A percentile compares a stretch with the other conserved stretches of the same genome.
Conservation (phyloP, 805 yeast genomes). For the Kregervanrija pseudodelftensis region DNA sequence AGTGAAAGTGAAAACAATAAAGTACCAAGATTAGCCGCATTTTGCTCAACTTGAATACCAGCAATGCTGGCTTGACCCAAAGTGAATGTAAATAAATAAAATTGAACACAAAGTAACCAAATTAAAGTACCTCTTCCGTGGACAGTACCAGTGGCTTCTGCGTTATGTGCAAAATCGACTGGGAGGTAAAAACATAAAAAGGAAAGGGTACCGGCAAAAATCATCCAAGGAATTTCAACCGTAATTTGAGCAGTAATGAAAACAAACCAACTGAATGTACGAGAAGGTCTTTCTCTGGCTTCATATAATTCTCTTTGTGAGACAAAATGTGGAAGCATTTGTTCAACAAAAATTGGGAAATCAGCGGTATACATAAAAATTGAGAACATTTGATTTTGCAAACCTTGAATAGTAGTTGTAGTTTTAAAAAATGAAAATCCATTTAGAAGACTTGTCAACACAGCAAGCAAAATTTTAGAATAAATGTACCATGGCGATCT, state of each 20-base stretch:
- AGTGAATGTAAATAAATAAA: conserved; percentile 46
- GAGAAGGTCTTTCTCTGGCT: conserved; percentile 63
- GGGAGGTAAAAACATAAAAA: conserved; percentile 64
- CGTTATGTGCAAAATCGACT: conserved; percentile 54
- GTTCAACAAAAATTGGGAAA: conserved; percentile 49
- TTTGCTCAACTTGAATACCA: conserved; percentile 45
- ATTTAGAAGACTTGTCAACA: conserved; percentile 48
- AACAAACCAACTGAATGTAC: conserved; percentile 56
- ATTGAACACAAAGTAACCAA: conserved; percentile 33
- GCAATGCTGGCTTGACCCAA: conserved; percentile 51
- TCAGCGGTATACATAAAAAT: conserved; percentile 55
- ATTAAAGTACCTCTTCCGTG: conserved; percentile 43
- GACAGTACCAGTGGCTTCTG: conserved; percentile 36
- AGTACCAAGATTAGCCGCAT: conserved; percentile 53
- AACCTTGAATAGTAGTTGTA: conserved; percentile 46
- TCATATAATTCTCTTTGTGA: conserved; percentile 57
- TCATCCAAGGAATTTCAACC: conserved; percentile 58
- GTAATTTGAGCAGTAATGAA: conserved; percentile 54
- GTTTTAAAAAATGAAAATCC: conserved; percentile 66
- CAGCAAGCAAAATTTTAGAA: conserved; percentile 46
- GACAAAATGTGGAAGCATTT: conserved; percentile 51
- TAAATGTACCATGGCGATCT: conserved; percentile 52
- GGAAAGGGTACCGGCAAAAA: conserved; percentile 49
- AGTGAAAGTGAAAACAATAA: conserved; percentile 51
- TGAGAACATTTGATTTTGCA: conserved; percentile 76